A percentile compares a stretch with the other conserved stretches of the same genome.
These are phyloP conservation scores for Cytospora chrysosperma DNA, from an alignment of 2,329 filamentous ascomycete species.

Conservation along the genomic window DNA sequence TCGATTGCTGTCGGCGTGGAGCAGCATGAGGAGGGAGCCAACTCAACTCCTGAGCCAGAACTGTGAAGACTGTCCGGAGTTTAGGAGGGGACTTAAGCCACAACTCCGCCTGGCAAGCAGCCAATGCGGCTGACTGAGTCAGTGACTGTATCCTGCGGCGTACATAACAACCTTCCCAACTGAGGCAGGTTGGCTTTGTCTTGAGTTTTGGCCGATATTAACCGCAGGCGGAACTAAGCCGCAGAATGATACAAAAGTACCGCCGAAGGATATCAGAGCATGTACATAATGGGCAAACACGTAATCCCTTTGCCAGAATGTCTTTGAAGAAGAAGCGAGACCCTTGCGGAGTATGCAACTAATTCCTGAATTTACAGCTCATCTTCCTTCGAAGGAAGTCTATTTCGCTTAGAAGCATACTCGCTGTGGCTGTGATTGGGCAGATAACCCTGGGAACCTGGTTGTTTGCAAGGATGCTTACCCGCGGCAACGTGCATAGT, in stretches of 20 bases:
- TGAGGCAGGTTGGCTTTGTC: not conserved
- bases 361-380: not conserved
- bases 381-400: not conserved
- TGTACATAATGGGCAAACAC: not conserved
- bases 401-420: not conserved
- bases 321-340: not conserved
- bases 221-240: not conserved
- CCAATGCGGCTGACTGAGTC: not conserved
- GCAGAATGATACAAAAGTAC: not conserved
- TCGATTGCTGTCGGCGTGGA: not conserved
- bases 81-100: not conserved
- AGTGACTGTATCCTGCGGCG: not conserved
- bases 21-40: not conserved
- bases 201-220: not conserved
- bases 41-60: not conserved
- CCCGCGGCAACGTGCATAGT: not conserved
- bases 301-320: not conserved
- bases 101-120: not conserved
- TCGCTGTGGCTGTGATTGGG: not conserved
- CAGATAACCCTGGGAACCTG: not conserved
- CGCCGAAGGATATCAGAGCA: not conserved
- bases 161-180: not conserved
- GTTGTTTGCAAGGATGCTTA: not conserved
- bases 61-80: not conserved
- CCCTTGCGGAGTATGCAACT: not conserved